Evolutionary conservation across 441 rosid genomes (phyloP).

Genomic region (Gossypium gossypioides): DNA sequence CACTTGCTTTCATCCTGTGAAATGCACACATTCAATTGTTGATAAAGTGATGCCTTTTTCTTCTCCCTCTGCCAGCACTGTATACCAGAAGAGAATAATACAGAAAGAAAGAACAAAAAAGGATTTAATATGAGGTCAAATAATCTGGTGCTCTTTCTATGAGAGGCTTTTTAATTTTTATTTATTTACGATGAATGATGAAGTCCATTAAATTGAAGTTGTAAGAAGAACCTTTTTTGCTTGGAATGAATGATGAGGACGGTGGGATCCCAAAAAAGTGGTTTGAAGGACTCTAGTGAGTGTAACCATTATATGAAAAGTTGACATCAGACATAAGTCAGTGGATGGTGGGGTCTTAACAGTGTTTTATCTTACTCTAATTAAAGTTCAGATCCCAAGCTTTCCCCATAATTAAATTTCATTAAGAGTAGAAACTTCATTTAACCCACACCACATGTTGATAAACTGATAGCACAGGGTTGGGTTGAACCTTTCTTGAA

Average conservation of each 20-base stretch:
- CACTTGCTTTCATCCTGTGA: neutral
- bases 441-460: neutral
- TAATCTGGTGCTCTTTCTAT: constrained; percentile 6
- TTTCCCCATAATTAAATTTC: neutral
- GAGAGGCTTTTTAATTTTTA: neutral
- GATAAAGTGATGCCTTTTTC: neutral
- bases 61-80: neutral
- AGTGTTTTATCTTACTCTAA: neutral
- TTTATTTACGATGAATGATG: neutral
- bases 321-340: constrained; percentile 10
- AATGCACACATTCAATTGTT: neutral
- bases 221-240: neutral
- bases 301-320: constrained; percentile 20
- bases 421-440: neutral
- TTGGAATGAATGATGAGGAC: constrained; percentile 7
- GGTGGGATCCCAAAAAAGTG: constrained; percentile 30
- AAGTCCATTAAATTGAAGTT: neutral
- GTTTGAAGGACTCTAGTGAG: constrained; percentile 18
- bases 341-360: constrained; percentile 20
- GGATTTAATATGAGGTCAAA: constrained; percentile 14
- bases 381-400: neutral
- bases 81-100: neutral
- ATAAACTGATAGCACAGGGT: neutral
- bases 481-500: neutral
- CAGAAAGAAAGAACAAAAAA: neutral